Conservation (phyloP, 139 green algal genomes). For the Coelastrella sp. region DNA sequence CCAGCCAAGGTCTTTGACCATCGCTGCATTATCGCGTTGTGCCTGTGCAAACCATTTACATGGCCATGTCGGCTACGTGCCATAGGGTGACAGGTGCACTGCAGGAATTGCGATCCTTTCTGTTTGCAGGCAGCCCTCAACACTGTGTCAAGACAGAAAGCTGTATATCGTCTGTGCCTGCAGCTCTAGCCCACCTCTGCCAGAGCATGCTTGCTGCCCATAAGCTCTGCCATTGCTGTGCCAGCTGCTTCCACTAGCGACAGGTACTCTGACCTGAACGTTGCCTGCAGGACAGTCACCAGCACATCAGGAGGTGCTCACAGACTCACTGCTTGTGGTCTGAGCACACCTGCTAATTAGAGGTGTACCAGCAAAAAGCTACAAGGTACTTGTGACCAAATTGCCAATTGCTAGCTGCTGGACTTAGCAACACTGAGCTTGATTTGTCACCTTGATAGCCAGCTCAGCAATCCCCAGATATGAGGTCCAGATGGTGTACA, state of each 20-base stretch:
- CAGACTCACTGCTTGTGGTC: neutral
- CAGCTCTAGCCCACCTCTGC: constrained; percentile 45
- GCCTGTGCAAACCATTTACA: neutral
- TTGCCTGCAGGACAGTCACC: constrained; percentile 34
- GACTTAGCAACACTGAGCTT: no score
- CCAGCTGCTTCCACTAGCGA: constrained; percentile 58
- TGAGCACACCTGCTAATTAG: neutral
- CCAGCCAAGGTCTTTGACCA: constrained; percentile 34
- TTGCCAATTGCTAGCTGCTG: no score
- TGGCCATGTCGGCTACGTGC: no score
- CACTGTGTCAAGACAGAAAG: no score
- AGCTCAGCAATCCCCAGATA: constrained; percentile 65
- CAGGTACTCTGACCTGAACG: constrained; percentile 63
- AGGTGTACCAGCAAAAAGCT: no score
- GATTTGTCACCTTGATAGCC: constrained; percentile 55
- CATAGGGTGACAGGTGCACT: neutral
- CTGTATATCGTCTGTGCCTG: neutral
- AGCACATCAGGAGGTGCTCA: neutral
- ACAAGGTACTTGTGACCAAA: neutral
- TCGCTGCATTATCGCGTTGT: neutral
- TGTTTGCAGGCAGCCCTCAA: no score
- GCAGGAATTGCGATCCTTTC: neutral
- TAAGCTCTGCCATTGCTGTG: constrained; percentile 62
- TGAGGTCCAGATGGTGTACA: constrained; percentile 62
- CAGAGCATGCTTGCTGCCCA: constrained; percentile 64